Evolutionary conservation across 163 green algal species (phyloP).

Genomic region (Scenedesmus sp.): DNA sequence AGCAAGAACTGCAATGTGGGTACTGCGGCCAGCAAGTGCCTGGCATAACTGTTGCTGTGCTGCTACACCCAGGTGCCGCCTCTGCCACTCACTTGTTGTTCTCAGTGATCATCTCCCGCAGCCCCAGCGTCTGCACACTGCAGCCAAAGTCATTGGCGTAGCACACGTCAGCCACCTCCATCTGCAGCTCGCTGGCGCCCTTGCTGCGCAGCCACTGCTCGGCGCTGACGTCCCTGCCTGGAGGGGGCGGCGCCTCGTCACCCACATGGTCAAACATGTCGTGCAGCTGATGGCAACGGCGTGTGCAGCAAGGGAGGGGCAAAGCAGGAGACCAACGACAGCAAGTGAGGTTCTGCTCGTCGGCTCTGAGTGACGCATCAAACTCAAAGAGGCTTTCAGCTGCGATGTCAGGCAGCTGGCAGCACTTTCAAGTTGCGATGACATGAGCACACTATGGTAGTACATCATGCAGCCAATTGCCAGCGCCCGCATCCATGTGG

Average conservation of each 20-base stretch:
- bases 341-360: background rate
- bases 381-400: too few relatives aligned
- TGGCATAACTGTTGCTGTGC: background rate
- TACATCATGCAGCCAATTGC: too few relatives aligned
- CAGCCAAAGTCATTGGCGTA: slow-evolving; percentile 93
- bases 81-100: slow-evolving; percentile 57
- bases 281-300: slow-evolving; percentile 63
- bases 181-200: slow-evolving; percentile 62
- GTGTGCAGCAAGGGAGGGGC: background rate
- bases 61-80: background rate
- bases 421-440: too few relatives aligned
- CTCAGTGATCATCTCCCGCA: slow-evolving; percentile 87
- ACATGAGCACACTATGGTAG: too few relatives aligned
- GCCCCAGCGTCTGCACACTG: slow-evolving; percentile 78
- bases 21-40: too few relatives aligned
- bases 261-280: slow-evolving; percentile 78
- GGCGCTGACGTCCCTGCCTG: slow-evolving; percentile 67
- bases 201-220: slow-evolving; percentile 69
- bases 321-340: background rate
- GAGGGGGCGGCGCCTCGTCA: slow-evolving; percentile 53
- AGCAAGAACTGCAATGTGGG: background rate
- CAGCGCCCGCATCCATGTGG: too few relatives aligned
- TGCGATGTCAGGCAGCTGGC: too few relatives aligned
- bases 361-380: too few relatives aligned
- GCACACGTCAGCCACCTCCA: slow-evolving; percentile 79